Evolutionary conservation across 805 yeast genomes (phyloP), one percentile per base, ranked within the genome.

Genomic region (Cyberlindnera subsufficiens): DNA sequence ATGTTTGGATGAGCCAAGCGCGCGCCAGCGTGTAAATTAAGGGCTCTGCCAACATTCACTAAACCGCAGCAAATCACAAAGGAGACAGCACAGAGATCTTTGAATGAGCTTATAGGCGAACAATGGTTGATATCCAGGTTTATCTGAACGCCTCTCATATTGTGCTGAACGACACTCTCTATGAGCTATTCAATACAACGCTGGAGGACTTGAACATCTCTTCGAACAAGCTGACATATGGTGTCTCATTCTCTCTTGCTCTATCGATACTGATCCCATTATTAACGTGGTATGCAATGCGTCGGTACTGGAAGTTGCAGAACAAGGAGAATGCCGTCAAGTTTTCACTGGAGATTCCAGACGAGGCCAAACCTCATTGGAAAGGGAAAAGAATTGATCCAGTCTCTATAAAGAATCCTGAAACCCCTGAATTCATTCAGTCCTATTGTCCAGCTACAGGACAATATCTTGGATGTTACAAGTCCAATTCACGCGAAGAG

Each of bases 371-470:
- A 58, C 87, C 89, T 4, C 91, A 87, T 59, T 90, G 96, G 96
- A 89, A 89, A 62, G 96, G 96, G 6, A 83, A 79, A 54, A 69
- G 96, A 40, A 68, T 87, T 30, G 75, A 77, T 40, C 82, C 88
- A 0, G 74, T 83, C 13, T 67, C 78, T 13, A 69, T 86, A 4
- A 66, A 67, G 37, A 76, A 77, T 43, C 72, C 74, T 2, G 75
- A 74, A 19, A 89, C 84, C 42, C 86, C 91, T 3, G 71, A 67
- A 17, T 69, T 64, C 50, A 86, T 91, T 47, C 90, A 87, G 57
- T 78, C 90, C 47, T 84, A 86, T 61, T 91, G 99, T 65, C 99
- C 99, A 4, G 96, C 98, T 0, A 93, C 98, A 0, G 95, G 96
- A 30, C 96, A 88, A 64, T 80, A 68, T 48, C 68, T 91, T 50